phyloP scores from a whole-genome alignment of 371 early-diverging fungal species.

The Apophysomyces sp. region DNA sequence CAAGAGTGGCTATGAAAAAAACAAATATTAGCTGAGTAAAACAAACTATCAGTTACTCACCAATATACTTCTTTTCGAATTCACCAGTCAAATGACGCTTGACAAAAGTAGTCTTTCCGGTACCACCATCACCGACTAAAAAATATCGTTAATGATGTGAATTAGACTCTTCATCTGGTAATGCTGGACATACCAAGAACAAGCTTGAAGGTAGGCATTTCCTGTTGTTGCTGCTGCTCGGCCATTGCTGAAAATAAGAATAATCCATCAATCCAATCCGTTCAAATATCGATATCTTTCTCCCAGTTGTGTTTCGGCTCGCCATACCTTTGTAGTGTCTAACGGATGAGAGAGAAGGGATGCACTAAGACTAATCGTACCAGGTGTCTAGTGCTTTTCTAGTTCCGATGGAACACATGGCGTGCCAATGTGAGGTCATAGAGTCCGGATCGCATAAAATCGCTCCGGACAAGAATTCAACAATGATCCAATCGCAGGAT shows the following conservation, averaged over 20 bases:
- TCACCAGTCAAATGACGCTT: slow-evolving; percentile 99
- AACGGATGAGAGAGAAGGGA: neutral
- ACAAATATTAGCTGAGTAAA: neutral
- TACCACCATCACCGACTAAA: slow-evolving; percentile 99
- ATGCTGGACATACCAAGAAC: slow-evolving; percentile 63
- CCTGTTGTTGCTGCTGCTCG: slow-evolving; percentile 23
- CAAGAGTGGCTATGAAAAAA: slow-evolving; percentile 89
- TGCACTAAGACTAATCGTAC: neutral
- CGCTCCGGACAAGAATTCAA: too few species aligned
- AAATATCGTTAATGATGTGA: neutral
- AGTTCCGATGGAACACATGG: neutral
- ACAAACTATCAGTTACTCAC: slow-evolving; percentile 55
- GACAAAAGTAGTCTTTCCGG: slow-evolving; percentile 99
- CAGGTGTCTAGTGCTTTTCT: neutral
- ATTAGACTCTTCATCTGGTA: neutral
- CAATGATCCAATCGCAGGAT: too few species aligned
- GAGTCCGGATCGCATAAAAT: neutral
- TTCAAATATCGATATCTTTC: neutral
- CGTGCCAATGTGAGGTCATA: neutral
- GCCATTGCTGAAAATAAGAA: slow-evolving; percentile 24
- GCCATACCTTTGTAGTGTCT: neutral
- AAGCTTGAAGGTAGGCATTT: slow-evolving; percentile 79
- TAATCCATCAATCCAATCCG: neutral
- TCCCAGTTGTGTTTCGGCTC: neutral
- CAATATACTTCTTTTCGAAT: slow-evolving; percentile 99